Conservation (phyloP, 352 stramenopile genomes). For the Globisporangium solare region DNA sequence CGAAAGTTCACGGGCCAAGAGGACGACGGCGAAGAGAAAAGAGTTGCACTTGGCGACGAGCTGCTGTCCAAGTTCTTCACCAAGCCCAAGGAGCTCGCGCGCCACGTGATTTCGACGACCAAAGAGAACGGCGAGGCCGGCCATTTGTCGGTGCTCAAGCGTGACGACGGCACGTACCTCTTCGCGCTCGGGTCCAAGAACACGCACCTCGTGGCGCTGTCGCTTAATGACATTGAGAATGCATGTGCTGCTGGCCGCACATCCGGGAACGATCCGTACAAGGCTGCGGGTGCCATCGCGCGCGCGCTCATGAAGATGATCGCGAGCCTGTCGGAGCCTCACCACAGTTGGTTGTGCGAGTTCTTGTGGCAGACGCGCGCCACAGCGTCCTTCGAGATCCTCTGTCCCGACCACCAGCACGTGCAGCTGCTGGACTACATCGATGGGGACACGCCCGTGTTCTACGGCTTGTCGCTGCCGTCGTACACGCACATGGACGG, state of each 20-base stretch:
- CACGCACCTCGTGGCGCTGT: conserved; percentile 58
- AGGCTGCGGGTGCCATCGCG: conserved; percentile 47
- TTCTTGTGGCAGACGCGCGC: conserved; percentile 72
- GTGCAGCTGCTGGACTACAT: conserved; percentile 72
- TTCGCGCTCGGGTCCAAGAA: conserved; percentile 82
- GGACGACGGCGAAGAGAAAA: conserved; percentile 51
- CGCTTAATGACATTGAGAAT: conserved; percentile 41
- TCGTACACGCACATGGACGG: conserved; percentile 24
- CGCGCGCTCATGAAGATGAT: conserved; percentile 41
- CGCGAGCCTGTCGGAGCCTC: conserved; percentile 21
- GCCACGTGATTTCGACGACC: conserved; percentile 60
- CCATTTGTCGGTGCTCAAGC: conserved; percentile 70
- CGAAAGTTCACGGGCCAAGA: conserved; percentile 82
- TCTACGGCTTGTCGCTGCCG: conserved; percentile 72
- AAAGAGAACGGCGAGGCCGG: conserved; percentile 81
- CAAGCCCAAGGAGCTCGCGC: conserved; percentile 38
- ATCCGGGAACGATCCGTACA: conserved; percentile 38
- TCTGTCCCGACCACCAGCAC: conserved; percentile 71
- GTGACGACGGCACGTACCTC: conserved; percentile 51
- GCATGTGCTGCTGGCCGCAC: conserved; percentile 17
- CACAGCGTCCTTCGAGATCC: conserved; percentile 76
- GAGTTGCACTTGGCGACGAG: conserved; percentile 15
- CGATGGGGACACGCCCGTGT: conserved; percentile 64
- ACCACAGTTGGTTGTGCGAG: conserved; percentile 53
- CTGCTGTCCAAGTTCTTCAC: conserved; percentile 77